Evolutionary conservation across 106 monocot species (phyloP), one percentile per base, ranked within the genome.

Genomic region (Apostasia shenzhenica): DNA sequence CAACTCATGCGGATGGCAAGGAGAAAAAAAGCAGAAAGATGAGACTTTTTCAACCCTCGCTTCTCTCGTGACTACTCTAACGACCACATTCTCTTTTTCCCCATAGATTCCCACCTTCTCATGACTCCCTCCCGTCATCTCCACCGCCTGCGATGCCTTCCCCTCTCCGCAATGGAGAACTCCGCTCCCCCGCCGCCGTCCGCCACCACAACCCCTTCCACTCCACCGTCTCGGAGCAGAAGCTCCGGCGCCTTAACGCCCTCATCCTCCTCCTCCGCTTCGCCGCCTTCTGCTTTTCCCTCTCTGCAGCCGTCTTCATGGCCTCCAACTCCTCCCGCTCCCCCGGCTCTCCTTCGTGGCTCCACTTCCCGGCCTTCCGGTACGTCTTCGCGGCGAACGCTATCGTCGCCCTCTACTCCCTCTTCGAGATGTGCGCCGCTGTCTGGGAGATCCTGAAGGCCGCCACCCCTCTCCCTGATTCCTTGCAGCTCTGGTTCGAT

Each of bases 401-500:
- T 26, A 81, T 97, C 76, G 86, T 89, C 13, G 78, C 92, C 70
- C 60, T 81, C 41, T 97, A 97, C 70, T 97, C 92, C 66, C 46
- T 92, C 72, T 49, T 83, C 57, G 86, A 92, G 77, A 77, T 82
- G 73, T 75, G 63, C 39, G 82, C 72, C 4, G 67, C 89, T 9
- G 56, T 84, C 8, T 87, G 84, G 82, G 92, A 92, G 80, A 79
- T 92, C 48, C 71, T 92, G 45, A 76, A 72, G 42, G 89, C 80
- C 2, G 49, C 75, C 68, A 97, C 95, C 1, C 75, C 76, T 45
- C 84, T 97, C 48, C 95, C 95, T 13, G 84, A 92, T 57, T 4
- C 82, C 8, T 3, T 92, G 14, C 95, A 97, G 79, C 86, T 97
- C 82, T 97, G 95, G 92, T 89, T 97, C 86, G 95, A 97, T 70